phyloP scores from a whole-genome alignment of 352 stramenopile genomes.

The Aphanomyces euteiches region DNA sequence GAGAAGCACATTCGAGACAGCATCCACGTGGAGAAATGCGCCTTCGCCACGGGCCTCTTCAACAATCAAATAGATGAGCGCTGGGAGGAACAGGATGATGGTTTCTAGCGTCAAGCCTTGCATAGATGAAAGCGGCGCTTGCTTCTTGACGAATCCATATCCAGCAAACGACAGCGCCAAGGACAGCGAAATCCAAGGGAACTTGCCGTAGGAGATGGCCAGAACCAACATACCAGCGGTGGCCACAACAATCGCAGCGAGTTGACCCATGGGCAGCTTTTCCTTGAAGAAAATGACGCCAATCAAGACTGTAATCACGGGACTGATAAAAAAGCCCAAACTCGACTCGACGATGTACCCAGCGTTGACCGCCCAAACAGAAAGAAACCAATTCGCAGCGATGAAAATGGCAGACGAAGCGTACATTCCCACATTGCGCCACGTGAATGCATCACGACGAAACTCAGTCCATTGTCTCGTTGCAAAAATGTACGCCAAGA shows the following conservation, averaged over 20 bases:
- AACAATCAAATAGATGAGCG: neutral
- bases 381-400: neutral
- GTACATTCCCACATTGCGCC: too few species aligned
- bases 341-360: slow-evolving; percentile 1
- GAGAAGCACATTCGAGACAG: neutral
- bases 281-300: slow-evolving; percentile 5
- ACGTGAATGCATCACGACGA: too few species aligned
- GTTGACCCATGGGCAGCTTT: neutral
- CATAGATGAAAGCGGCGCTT: neutral
- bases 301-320: neutral
- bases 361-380: neutral
- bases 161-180: neutral
- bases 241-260: neutral
- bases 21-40: neutral
- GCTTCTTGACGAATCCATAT: slow-evolving; percentile 13
- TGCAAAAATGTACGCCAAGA: too few species aligned
- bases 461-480: too few species aligned
- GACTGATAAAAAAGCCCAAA: slow-evolving; percentile 13
- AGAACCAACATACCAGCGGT: slow-evolving; percentile 5
- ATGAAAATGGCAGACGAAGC: too few species aligned
- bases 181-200: neutral
- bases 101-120: slow-evolving; percentile 8
- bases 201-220: slow-evolving; percentile 5
- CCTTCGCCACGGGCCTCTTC: neutral
- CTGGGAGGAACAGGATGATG: neutral